Conservation (phyloP, 805 yeast genomes). For the Schwanniomyces yamadae region DNA sequence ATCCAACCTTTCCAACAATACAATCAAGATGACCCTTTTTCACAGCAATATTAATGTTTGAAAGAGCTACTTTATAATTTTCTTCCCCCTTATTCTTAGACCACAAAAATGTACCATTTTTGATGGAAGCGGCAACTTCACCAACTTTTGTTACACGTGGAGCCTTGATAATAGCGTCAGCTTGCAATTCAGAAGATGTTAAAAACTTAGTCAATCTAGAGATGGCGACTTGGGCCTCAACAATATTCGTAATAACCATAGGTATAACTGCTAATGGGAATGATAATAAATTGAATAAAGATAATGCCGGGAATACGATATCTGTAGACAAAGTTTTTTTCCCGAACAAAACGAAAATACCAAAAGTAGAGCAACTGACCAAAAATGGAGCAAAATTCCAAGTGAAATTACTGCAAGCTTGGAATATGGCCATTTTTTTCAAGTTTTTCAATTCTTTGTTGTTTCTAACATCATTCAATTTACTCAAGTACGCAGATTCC, state of each 20-base stretch:
- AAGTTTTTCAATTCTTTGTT: constrained; percentile 79
- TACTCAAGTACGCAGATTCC: constrained; percentile 82
- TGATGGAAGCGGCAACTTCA: constrained; percentile 63
- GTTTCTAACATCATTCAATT: constrained; percentile 79
- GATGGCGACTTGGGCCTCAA: constrained; percentile 86
- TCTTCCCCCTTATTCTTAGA: constrained; percentile 60
- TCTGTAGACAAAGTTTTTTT: constrained; percentile 79
- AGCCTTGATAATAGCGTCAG: constrained; percentile 63
- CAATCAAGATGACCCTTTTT: constrained; percentile 79
- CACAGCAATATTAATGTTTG: constrained; percentile 60
- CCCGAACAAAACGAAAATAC: constrained; percentile 62
- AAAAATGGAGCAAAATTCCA: constrained; percentile 87
- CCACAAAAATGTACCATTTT: constrained; percentile 76
- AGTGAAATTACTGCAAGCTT: constrained; percentile 69
- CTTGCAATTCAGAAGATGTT: constrained; percentile 74
- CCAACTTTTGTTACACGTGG: constrained; percentile 54
- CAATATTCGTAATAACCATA: constrained; percentile 77
- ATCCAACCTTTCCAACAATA: constrained; percentile 86
- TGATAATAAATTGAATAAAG: constrained; percentile 81
- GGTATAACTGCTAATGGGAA: constrained; percentile 95
- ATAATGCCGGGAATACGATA: constrained; percentile 85
- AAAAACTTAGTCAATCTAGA: constrained; percentile 73
- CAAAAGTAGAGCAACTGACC: constrained; percentile 89
- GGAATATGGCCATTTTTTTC: constrained; percentile 67
- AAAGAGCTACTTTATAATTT: constrained; percentile 61